Conservation (phyloP, 2,329 filamentous ascomycete genomes). For the Aspergillus udagawae region DNA sequence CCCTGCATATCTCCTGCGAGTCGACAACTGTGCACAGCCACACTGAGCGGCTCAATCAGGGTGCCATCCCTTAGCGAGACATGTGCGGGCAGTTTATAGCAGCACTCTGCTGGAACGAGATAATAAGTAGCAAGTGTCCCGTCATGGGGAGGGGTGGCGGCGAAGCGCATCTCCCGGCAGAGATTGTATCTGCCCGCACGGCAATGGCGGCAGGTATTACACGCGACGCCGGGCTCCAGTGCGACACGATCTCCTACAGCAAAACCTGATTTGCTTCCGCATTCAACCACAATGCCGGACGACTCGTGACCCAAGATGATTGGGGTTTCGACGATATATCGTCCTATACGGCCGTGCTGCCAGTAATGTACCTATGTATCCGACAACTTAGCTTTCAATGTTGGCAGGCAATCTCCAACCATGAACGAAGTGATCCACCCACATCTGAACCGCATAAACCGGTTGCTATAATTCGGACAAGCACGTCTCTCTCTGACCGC, state of each 20-base stretch:
- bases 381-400: background rate
- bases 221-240: slow-evolving; percentile 69
- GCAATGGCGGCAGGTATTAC: slow-evolving; percentile 67
- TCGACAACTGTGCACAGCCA: slow-evolving; percentile 74
- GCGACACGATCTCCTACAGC: slow-evolving; percentile 66
- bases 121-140: slow-evolving; percentile 85
- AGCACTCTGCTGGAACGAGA: slow-evolving; percentile 74
- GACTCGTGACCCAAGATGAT: slow-evolving; percentile 62
- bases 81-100: slow-evolving; percentile 69
- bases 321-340: slow-evolving; percentile 31
- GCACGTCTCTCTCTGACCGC: slow-evolving; percentile 58
- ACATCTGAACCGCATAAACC: slow-evolving; percentile 83
- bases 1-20: slow-evolving; percentile 68
- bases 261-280: slow-evolving; percentile 55
- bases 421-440: slow-evolving; percentile 17
- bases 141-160: slow-evolving; percentile 81
- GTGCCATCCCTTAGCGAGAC: slow-evolving; percentile 71
- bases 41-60: slow-evolving; percentile 78
- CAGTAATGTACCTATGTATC: slow-evolving; percentile 35
- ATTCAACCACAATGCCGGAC: slow-evolving; percentile 57
- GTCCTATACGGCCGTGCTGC: slow-evolving; percentile 36
- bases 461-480: slow-evolving; percentile 73
- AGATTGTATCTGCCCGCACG: slow-evolving; percentile 80
- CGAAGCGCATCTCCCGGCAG: slow-evolving; percentile 79
- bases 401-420: background rate